Conservation (phyloP, 306 rosid species). For the Potentilla sterilis region DNA sequence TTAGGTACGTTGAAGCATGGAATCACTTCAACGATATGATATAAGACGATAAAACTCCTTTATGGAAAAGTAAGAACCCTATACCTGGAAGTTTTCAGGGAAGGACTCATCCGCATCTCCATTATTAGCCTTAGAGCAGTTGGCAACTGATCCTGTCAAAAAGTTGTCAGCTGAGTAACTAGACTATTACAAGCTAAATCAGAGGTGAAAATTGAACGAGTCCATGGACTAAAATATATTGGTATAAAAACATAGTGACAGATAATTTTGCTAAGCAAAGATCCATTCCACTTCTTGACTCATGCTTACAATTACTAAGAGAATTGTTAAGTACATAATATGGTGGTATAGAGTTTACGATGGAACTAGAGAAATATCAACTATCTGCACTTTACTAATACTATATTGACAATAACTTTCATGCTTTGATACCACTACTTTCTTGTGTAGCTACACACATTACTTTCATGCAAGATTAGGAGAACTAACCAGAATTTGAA, state of each 20-base stretch:
- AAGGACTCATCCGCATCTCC: conserved; percentile 52
- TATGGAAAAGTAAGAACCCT: background rate
- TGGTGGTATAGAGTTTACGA: background rate
- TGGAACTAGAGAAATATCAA: background rate
- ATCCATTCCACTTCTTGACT: background rate
- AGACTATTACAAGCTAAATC: background rate
- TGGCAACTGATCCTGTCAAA: conserved; percentile 43
- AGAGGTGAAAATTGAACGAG: background rate
- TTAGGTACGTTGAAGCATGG: background rate
- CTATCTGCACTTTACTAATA: background rate
- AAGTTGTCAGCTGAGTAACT: conserved; percentile 16
- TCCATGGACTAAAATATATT: background rate
- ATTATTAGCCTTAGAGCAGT: conserved; percentile 30
- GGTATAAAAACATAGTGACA: background rate
- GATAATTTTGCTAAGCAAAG: background rate
- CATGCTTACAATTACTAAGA: background rate
- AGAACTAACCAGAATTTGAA: conserved; percentile 51
- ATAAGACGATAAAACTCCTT: too few relatives aligned
- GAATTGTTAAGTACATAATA: too few relatives aligned
- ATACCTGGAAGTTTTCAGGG: conserved; percentile 62
- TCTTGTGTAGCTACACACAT: conserved; percentile 17
- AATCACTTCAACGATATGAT: background rate
- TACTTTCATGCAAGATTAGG: conserved; percentile 13
- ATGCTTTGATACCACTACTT: background rate
- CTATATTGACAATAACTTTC: background rate